phyloP scores from a whole-genome alignment of 441 rosid species.

The Adansonia madagascariensis region DNA sequence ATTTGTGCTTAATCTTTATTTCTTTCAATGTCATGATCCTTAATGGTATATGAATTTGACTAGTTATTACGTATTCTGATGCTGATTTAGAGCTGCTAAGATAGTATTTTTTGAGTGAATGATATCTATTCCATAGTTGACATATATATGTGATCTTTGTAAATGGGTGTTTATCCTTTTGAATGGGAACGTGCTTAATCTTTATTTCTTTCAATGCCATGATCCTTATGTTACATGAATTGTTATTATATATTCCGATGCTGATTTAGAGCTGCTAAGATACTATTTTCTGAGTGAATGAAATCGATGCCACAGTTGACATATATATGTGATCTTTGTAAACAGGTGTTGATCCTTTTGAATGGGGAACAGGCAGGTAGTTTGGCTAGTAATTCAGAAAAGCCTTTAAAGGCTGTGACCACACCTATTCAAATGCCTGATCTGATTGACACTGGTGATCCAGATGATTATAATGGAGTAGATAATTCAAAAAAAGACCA shows the following conservation, averaged over 20 bases:
- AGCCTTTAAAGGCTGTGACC: constrained; percentile 49
- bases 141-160: constrained; percentile 29
- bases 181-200: constrained; percentile 44
- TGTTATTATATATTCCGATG: constrained; percentile 13
- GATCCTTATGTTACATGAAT: neutral
- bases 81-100: constrained; percentile 1
- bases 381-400: constrained; percentile 47
- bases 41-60: neutral
- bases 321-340: constrained; percentile 23
- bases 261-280: neutral
- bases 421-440: constrained; percentile 65
- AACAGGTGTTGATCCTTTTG: constrained; percentile 79
- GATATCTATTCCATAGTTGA: constrained; percentile 21
- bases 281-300: constrained; percentile 24
- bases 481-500: constrained; percentile 45
- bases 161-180: constrained; percentile 77
- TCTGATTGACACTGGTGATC: constrained; percentile 80
- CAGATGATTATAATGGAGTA: constrained; percentile 47
- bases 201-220: neutral
- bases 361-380: constrained; percentile 53
- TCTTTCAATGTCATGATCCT: neutral
- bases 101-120: constrained; percentile 22
- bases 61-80: constrained; percentile 1
- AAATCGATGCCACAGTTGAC: constrained; percentile 22
- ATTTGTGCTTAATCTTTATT: constrained; percentile 2